Evolutionary conservation across 2,329 filamentous ascomycete species (phyloP).

Genomic region (Monosporascus sp.): DNA sequence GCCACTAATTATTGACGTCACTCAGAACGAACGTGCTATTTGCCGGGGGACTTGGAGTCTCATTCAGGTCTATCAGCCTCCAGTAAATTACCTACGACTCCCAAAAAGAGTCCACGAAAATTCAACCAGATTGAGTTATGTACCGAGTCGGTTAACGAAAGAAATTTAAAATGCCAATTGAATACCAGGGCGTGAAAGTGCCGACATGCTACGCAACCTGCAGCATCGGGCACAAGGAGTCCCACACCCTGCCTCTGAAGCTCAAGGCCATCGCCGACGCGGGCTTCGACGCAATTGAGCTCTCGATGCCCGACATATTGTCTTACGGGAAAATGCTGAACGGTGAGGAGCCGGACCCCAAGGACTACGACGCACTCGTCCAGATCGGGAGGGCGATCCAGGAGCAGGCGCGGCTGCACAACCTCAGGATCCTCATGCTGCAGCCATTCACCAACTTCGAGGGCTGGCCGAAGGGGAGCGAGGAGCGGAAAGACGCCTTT

Average conservation of each 20-base stretch:
- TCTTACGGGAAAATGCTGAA: constrained; percentile 50
- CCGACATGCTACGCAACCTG: constrained; percentile 27
- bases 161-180: constrained; percentile 18
- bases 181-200: constrained; percentile 13
- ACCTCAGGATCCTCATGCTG: constrained; percentile 61
- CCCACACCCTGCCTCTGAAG: constrained; percentile 52
- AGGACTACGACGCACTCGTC: constrained; percentile 56
- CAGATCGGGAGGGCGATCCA: constrained; percentile 50
- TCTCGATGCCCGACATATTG: constrained; percentile 68
- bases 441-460: constrained; percentile 76
- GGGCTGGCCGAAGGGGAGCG: constrained; percentile 58
- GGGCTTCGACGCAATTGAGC: constrained; percentile 65
- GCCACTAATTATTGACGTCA: neutral
- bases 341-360: constrained; percentile 43
- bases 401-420: constrained; percentile 46
- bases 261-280: constrained; percentile 57
- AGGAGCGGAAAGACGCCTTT: constrained; percentile 58
- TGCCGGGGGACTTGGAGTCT: neutral
- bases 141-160: neutral
- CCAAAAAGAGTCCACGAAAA: neutral
- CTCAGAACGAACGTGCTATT: neutral
- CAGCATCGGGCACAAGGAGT: constrained; percentile 24
- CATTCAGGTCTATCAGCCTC: neutral
- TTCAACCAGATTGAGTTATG: neutral
- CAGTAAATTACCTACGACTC: neutral